A percentile compares a stretch with the other conserved stretches of the same genome.
phyloP scores from a whole-genome alignment of 169 alveolate genomes.

The Cryptosporidium parvum region DNA sequence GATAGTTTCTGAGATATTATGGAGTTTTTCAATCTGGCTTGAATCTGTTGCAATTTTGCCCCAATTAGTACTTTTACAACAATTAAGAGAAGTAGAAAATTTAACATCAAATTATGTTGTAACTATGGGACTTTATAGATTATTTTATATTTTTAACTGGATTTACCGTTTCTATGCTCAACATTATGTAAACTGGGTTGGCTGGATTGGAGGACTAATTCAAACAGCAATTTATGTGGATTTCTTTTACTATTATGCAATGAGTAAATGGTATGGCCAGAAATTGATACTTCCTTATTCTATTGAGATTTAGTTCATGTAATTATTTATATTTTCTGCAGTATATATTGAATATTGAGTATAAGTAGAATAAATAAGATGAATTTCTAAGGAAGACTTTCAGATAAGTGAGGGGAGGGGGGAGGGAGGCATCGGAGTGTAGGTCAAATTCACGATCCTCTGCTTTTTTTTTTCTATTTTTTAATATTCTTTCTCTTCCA shows the following conservation, averaged over 20 bases:
- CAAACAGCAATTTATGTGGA: slow-evolving; percentile 95
- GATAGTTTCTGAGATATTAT: slow-evolving; percentile 86
- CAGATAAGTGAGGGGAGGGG: not conserved
- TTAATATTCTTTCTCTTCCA: not conserved
- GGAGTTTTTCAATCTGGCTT: slow-evolving; percentile 96
- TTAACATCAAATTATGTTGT: slow-evolving; percentile 95
- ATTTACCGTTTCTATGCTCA: slow-evolving; percentile 89
- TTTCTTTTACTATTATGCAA: slow-evolving; percentile 94
- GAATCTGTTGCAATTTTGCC: slow-evolving; percentile 97
- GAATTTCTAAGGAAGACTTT: not conserved
- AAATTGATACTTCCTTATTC: slow-evolving; percentile 86
- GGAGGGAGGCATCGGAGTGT: not conserved
- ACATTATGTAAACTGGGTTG: slow-evolving; percentile 86
- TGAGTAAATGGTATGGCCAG: slow-evolving; percentile 91
- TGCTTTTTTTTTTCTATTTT: not conserved
- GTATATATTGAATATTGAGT: not conserved
- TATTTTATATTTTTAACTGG: slow-evolving; percentile 94
- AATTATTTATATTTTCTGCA: not conserved
- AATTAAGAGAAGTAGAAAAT: slow-evolving; percentile 93
- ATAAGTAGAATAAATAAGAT: not conserved
- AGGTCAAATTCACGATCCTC: not conserved
- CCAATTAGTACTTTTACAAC: slow-evolving; percentile 92
- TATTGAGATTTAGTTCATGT: slow-evolving; percentile 20
- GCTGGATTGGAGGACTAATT: slow-evolving; percentile 93
- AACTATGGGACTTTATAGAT: slow-evolving; percentile 93